A percentile compares a stretch with the other conserved stretches of the same genome.
phyloP scores from a whole-genome alignment of 1,284 basidiomycete species.

The Neonothopanus nambi region DNA sequence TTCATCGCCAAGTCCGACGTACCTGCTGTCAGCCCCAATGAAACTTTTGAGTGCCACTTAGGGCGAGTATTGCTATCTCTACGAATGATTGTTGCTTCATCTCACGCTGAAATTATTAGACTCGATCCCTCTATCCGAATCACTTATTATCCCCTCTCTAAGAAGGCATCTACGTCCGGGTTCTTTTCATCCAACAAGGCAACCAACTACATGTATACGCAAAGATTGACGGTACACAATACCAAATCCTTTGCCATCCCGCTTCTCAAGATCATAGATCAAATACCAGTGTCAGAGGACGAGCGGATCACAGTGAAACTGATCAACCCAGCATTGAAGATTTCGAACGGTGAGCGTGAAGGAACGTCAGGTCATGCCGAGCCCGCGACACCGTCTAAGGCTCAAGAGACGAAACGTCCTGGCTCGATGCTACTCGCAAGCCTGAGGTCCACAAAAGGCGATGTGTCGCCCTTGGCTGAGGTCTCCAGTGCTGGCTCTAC shows the following conservation, averaged over 20 bases:
- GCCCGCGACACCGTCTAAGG: neutral
- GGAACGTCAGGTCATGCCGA: too few species aligned
- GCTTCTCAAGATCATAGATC: slow-evolving; percentile 33
- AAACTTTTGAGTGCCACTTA: slow-evolving; percentile 36
- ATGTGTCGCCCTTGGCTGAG: neutral
- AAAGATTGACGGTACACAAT: slow-evolving; percentile 12
- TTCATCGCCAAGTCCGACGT: slow-evolving; percentile 35
- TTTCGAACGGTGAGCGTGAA: too few species aligned
- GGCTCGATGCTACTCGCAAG: neutral
- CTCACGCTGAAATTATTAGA: slow-evolving; percentile 11
- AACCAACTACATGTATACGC: slow-evolving; percentile 1
- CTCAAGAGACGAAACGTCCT: neutral
- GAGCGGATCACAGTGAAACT: slow-evolving; percentile 33
- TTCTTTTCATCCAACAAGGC: slow-evolving; percentile 5
- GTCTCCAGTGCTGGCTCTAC: neutral
- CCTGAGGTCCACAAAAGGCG: neutral
- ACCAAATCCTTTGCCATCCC: slow-evolving; percentile 18
- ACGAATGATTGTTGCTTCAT: neutral
- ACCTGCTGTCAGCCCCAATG: slow-evolving; percentile 34
- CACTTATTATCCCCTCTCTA: slow-evolving; percentile 27
- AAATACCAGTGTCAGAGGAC: slow-evolving; percentile 37
- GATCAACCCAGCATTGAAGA: slow-evolving; percentile 28
- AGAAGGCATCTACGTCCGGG: slow-evolving; percentile 20
- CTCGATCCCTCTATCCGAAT: slow-evolving; percentile 25
- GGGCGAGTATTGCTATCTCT: slow-evolving; percentile 28